Evolutionary conservation across 139 green algal species (phyloP), one percentile per base, ranked within the genome.

Genomic region (Chlamydomonas applanata): DNA sequence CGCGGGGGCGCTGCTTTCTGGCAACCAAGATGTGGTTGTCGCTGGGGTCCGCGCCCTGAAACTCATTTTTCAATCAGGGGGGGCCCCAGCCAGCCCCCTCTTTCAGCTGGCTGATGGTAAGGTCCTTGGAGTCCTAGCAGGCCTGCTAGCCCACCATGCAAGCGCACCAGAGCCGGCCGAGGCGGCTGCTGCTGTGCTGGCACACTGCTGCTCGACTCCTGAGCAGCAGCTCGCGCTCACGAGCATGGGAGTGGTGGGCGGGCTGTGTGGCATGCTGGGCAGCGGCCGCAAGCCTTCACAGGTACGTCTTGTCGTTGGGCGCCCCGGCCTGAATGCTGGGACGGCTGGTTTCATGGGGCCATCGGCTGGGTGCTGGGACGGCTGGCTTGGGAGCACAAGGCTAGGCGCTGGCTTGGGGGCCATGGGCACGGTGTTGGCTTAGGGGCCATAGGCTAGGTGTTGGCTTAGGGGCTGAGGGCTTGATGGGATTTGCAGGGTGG

Each of bases 1-100:
- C 2, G 29, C 64, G 4, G 20, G 32, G 20, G 52, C 60, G 53
- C 54, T 80, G 32, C 17, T 60, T 33, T 66, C 36, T 57, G 33
- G 32, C 4, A 30, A 75, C 3, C 35, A 29, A 19, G 32, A 22
- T 1, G 59, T 75, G 0, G 68, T 75, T 17, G 67, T 75, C 44
- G 67, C 67, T 0, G 67, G 67, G 0, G 66, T 80, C 25, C 69
- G 75, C 19, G 57, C 75, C 3, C 30, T 75, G 16, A 80, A 80
- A 56, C 57, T 80, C 30, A 66, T 66, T 7, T 66, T 40, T 35
- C 59, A 66, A 9, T 11, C 59, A 40, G 59, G 59, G 2, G n/a
- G 35, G 24, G 59, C 30, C 24, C 59, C 59, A 24, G 17, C 24
- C n/a, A 25, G 24, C 34, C n/a, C 59, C 24, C 24, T 22, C 17